Base-by-base conservation (phyloP, 345 rosid species). In the Kernera saxatilis region DNA sequence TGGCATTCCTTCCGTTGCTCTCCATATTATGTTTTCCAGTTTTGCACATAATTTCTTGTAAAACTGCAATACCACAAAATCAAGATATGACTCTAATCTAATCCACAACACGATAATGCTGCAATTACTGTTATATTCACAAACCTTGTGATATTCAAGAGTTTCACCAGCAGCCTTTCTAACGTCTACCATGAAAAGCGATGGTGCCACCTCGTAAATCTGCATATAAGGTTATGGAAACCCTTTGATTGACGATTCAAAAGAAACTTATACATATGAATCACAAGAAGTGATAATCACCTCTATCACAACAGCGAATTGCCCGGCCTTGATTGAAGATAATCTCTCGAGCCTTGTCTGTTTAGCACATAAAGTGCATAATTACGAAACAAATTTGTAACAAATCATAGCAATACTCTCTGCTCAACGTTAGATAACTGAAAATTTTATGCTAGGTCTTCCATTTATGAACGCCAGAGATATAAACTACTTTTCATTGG, bases 111-210 rank as follows among this genome's bases (percentile, higher is more conserved):
- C 56, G 26, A 46, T 2, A 11, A 23, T 43, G 19, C 2, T 25
- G 23, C 19, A 35, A 6, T 46, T 8, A 45, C 21, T 53, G 14
- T 26, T 37, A 36, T 36, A 21, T 3, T n/a, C 8, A 55, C 17
- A 39, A 39, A 93, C 98, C 97, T 89, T 89, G 80, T 86, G 95
- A 79, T 91, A 94, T 77, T 89, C 93, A 58, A 86, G 89, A 64
- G 95, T 85, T 67, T 93, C 96, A 50, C 97, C 97, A 33, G 96
- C 83, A 45, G 96, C 96, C 73, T 94, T 94, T 56, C 95, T 81
- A 30, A 83, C 91, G 69, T 93, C 96, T 49, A 85, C 88, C 98
- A 91, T 91, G 88, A 89, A 91, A 60, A 94, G 91, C 3, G 91
- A 82, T 13, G 93, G 94, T 19, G 96, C 99, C 70, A 93, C 96